phyloP scores from a whole-genome alignment of 2,329 filamentous ascomycete species.

The Ceratocystis harringtonii region DNA sequence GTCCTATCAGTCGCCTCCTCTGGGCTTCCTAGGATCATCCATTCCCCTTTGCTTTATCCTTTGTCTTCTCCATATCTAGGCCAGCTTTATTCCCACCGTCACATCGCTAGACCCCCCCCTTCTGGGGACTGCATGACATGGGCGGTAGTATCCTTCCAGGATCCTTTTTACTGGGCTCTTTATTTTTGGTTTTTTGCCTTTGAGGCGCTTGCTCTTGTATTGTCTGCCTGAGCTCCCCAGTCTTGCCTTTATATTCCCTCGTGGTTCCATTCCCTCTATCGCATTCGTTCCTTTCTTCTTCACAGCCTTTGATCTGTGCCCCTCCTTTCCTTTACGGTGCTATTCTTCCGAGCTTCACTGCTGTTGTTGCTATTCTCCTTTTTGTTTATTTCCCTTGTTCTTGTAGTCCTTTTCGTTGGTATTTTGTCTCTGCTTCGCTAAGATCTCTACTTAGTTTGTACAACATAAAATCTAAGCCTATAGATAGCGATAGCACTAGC shows the following conservation, averaged over 20 bases:
- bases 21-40: background rate
- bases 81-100: background rate
- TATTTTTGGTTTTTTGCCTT: background rate
- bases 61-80: background rate
- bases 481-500: background rate
- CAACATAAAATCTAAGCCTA: conserved; percentile 10
- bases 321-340: conserved; percentile 1
- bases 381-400: background rate
- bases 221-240: background rate
- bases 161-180: background rate
- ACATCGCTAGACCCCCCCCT: background rate
- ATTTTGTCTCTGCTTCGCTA: background rate
- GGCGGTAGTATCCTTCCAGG: background rate
- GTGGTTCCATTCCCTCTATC: background rate
- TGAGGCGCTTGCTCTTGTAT: background rate
- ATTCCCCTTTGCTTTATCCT: background rate
- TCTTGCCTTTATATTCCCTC: background rate
- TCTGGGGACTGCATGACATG: background rate
- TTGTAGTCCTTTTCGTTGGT: background rate
- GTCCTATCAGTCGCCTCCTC: background rate
- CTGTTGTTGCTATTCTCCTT: conserved; percentile 2
- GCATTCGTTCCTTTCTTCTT: background rate
- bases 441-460: conserved; percentile 8
- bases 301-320: conserved; percentile 12
- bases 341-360: background rate